phyloP scores from a whole-genome alignment of 257 asterid species.

The Solanum acaule region DNA sequence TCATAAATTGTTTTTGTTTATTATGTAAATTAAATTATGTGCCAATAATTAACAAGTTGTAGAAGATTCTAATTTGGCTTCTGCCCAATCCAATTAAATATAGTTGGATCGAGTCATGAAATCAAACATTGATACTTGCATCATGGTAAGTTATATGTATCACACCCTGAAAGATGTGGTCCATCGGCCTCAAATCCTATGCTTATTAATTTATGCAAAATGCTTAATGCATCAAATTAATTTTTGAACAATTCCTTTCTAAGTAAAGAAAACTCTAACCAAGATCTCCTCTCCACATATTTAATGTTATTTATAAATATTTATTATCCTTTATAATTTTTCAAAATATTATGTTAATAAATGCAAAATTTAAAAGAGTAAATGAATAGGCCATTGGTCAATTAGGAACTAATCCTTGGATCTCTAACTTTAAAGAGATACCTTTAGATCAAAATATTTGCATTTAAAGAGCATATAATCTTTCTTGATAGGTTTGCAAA shows the following conservation, averaged over 20 bases:
- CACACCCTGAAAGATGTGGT: background rate
- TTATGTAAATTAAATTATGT: background rate
- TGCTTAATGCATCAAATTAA: background rate
- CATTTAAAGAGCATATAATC: background rate
- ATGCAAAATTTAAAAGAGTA: background rate
- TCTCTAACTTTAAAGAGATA: background rate
- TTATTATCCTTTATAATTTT: background rate
- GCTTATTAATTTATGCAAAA: background rate
- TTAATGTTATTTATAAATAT: background rate
- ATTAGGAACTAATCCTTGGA: background rate
- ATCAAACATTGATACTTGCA: background rate
- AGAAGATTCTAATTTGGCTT: background rate
- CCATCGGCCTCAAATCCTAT: background rate
- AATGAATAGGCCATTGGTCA: background rate
- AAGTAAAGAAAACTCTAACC: background rate
- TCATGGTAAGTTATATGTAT: no score
- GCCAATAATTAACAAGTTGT: background rate
- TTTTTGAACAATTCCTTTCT: background rate
- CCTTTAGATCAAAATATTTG: background rate
- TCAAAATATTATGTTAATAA: background rate
- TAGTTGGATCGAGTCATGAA: background rate
- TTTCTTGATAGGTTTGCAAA: background rate
- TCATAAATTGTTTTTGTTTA: no score
- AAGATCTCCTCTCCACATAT: background rate
- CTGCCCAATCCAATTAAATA: background rate